Conservation (phyloP, 2,329 filamentous ascomycete species). For the Rutstroemia sp. region DNA sequence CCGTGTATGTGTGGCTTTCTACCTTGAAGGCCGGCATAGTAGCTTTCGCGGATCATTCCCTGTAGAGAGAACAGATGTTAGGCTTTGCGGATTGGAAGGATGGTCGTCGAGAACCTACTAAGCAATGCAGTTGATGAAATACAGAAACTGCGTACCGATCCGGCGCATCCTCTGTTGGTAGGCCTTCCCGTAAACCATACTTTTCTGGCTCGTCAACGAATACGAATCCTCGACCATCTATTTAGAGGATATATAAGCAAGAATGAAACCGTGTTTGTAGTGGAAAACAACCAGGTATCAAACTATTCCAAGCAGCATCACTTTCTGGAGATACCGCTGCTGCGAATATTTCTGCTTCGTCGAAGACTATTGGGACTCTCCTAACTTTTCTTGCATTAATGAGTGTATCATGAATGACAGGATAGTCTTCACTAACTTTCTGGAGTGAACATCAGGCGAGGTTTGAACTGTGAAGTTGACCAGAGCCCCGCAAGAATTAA, state of each 20-base stretch:
- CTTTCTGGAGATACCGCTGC: not conserved
- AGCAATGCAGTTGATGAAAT: slow-evolving; percentile 7
- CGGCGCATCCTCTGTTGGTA: not conserved
- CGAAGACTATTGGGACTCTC: not conserved
- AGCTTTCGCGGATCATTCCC: slow-evolving; percentile 5
- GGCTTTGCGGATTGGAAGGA: not conserved
- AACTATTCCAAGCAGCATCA: not conserved
- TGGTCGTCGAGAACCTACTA: not conserved
- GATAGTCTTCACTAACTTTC: too few species aligned
- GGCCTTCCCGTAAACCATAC: not conserved
- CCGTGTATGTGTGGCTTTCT: not conserved
- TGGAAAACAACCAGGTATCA: not conserved
- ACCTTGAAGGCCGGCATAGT: not conserved
- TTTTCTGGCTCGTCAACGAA: not conserved
- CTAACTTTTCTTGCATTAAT: not conserved
- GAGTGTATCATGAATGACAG: not conserved
- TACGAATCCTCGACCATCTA: not conserved
- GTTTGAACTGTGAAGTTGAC: too few species aligned
- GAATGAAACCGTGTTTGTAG: not conserved
- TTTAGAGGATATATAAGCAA: not conserved
- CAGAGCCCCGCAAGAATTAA: too few species aligned
- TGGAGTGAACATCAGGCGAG: too few species aligned
- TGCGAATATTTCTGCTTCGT: not conserved
- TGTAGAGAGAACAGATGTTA: not conserved
- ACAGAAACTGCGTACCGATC: slow-evolving; percentile 5